phyloP scores from a whole-genome alignment of 306 rosid genomes.

The Cicer judaicum region DNA sequence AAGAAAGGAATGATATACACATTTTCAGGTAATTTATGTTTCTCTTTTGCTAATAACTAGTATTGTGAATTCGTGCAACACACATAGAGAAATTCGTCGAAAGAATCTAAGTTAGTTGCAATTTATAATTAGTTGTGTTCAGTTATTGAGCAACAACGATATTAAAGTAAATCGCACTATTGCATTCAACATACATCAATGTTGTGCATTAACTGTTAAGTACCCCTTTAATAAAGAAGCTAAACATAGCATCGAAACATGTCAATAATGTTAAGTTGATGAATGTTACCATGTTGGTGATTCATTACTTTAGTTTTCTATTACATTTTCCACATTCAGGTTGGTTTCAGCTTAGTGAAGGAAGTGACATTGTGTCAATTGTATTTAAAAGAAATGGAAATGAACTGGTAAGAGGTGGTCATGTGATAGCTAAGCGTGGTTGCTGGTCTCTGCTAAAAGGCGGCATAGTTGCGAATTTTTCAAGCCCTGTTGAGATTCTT shows the following conservation, averaged over 20 bases:
- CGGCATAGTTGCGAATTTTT: slow-evolving; percentile 66
- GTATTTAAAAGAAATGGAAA: slow-evolving; percentile 51
- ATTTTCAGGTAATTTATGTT: slow-evolving; percentile 60
- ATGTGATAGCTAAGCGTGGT: slow-evolving; percentile 59
- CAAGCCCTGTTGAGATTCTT: slow-evolving; percentile 57
- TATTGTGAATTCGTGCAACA: too few species aligned
- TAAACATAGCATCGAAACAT: too few species aligned
- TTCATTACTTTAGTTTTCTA: slow-evolving; percentile 5
- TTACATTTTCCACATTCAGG: slow-evolving; percentile 48
- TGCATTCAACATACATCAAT: too few species aligned
- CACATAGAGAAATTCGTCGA: too few species aligned
- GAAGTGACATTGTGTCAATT: slow-evolving; percentile 59
- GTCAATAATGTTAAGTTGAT: background rate
- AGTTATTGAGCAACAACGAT: too few species aligned
- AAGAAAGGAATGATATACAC: slow-evolving; percentile 55
- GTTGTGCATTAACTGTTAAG: too few species aligned
- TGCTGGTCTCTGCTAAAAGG: slow-evolving; percentile 82
- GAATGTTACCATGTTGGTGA: background rate
- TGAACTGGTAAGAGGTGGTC: slow-evolving; percentile 53
- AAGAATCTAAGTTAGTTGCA: too few species aligned
- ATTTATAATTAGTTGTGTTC: too few species aligned
- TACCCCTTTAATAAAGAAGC: too few species aligned
- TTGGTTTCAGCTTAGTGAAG: slow-evolving; percentile 76
- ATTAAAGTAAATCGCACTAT: too few species aligned
- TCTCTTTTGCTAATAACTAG: background rate